Conservation (phyloP, 2,329 filamentous ascomycete genomes). For the Cladosporium cucumerinum region DNA sequence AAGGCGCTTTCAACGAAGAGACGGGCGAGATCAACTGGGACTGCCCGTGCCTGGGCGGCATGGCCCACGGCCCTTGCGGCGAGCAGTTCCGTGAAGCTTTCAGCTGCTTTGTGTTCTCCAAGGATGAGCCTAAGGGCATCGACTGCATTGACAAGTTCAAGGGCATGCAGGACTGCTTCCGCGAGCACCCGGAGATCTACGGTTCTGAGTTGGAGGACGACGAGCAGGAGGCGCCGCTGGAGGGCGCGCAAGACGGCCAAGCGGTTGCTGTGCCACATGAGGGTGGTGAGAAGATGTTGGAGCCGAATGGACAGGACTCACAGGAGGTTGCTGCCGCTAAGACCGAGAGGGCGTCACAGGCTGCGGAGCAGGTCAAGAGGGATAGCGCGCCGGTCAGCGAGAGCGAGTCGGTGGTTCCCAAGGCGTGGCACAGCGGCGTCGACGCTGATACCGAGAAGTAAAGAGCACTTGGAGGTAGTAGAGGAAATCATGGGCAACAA, state of each 20-base stretch:
- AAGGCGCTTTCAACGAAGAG: slow-evolving; percentile 96
- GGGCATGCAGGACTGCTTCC: slow-evolving; percentile 97
- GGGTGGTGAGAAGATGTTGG: slow-evolving; percentile 24
- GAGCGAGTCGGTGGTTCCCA: slow-evolving; percentile 47
- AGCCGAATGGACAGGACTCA: slow-evolving; percentile 18
- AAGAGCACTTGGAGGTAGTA: neutral
- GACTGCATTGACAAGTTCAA: slow-evolving; percentile 49
- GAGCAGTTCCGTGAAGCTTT: slow-evolving; percentile 94
- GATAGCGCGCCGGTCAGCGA: slow-evolving; percentile 36
- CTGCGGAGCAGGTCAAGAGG: slow-evolving; percentile 33
- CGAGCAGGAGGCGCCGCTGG: slow-evolving; percentile 26
- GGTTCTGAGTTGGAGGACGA: slow-evolving; percentile 83
- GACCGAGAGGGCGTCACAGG: slow-evolving; percentile 30
- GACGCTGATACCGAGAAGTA: slow-evolving; percentile 14
- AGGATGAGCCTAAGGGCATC: slow-evolving; percentile 77
- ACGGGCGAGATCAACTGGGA: slow-evolving; percentile 99
- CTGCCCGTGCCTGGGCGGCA: slow-evolving; percentile 93
- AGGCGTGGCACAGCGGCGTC: slow-evolving; percentile 46
- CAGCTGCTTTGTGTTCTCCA: slow-evolving; percentile 96
- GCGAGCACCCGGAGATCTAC: slow-evolving; percentile 87
- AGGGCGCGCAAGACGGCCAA: slow-evolving; percentile 33
- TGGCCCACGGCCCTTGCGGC: slow-evolving; percentile 94
- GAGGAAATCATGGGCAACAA: slow-evolving; percentile 2
- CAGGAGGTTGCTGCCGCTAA: slow-evolving; percentile 22
- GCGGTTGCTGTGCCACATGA: slow-evolving; percentile 19